Base-by-base conservation (phyloP, 176 grass and related monocot genomes). In the Raddia guianensis region DNA sequence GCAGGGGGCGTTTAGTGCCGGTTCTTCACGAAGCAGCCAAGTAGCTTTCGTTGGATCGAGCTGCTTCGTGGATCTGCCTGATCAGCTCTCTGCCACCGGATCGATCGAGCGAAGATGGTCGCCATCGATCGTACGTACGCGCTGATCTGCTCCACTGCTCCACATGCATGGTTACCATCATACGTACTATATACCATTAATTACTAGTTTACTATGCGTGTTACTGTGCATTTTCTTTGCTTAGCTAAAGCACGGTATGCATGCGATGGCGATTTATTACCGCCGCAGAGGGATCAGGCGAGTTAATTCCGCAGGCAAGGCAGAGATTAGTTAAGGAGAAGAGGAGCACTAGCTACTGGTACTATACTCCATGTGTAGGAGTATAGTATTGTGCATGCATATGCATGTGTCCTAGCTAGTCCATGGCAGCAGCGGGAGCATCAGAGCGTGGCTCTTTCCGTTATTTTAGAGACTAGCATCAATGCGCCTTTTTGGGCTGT, bases 401-500 rank as follows among this genome's bases (percentile, higher is more conserved):
- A 27, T 27, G 65, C 43, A 20, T 42, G 10, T 35, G 52, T 19
- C 27, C 0, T 27, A 27, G 19, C 52, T 34, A 40, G 37, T 40
- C 37, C 37, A 40, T 40, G 37, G 37, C 37, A 40, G 13, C 42
- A 40, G 73, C 5, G 66, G 59, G 67, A 61, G 44, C 67, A 62
- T 72, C 67, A 71, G 43, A n/a, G 57, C 43, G n/a, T 72, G 6
- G 12, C 43, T 57, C 43, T 43, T 68, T 72, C 32, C 35, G 49
- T 40, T 76, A 19, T 62, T 18, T 60, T 62, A 71, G 55, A 51
- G 12, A 13, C 6, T 43, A 73, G 80, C 70, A 69, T 62, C 63
- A 66, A 74, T 68, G 55, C 77, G n/a, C 32, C 44, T 75, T 75
- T 81, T 63, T 11, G 52, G 40, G 54, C 9, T 69, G 53, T 32